A percentile compares a stretch with the other conserved stretches of the same genome.
These are phyloP conservation scores for Gamsiella multidivaricata DNA, from an alignment of 192 early-diverging fungal genomes.

Conservation along the genomic window DNA sequence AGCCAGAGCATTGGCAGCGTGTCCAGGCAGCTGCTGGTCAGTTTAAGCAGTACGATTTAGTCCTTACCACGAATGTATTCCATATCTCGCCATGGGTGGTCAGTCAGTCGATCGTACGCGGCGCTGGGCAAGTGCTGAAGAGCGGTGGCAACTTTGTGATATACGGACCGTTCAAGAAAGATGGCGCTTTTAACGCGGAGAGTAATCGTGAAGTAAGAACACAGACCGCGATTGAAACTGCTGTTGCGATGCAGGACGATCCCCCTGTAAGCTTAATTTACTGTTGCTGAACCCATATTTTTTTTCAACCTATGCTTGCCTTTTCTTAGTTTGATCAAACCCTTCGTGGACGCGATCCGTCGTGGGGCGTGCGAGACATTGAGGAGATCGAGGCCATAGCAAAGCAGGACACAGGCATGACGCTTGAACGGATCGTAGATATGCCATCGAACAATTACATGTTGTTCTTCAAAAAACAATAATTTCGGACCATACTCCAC, in stretches of 20 bases:
- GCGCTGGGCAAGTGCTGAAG: conserved; percentile 20
- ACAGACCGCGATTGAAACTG: too few species aligned
- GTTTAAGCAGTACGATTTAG: conserved; percentile 30
- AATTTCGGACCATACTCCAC: too few species aligned
- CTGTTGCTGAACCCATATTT: too few species aligned
- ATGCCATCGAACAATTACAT: conserved; percentile 50
- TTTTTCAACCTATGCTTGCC: background rate
- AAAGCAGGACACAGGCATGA: conserved; percentile 17
- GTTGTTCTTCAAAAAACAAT: conserved; percentile 27
- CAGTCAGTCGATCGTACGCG: conserved; percentile 30
- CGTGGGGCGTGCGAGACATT: conserved; percentile 51
- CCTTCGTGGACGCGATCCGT: conserved; percentile 29
- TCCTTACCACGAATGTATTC: conserved; percentile 42
- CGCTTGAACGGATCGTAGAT: conserved; percentile 18
- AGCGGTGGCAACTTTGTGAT: conserved; percentile 11
- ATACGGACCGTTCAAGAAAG: conserved; percentile 30
- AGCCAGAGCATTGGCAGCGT: conserved; percentile 27
- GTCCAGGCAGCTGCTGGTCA: conserved; percentile 2
- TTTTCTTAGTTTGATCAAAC: conserved; percentile 28
- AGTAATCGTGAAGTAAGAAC: conserved; percentile 43
- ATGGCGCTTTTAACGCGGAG: conserved; percentile 32
- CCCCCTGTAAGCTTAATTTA: too few species aligned
- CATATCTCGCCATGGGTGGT: conserved; percentile 53
- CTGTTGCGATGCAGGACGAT: too few species aligned
- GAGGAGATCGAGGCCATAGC: conserved; percentile 34